Conservation (phyloP, 768 basidiomycete species). For the Leccinum truebloodii region DNA sequence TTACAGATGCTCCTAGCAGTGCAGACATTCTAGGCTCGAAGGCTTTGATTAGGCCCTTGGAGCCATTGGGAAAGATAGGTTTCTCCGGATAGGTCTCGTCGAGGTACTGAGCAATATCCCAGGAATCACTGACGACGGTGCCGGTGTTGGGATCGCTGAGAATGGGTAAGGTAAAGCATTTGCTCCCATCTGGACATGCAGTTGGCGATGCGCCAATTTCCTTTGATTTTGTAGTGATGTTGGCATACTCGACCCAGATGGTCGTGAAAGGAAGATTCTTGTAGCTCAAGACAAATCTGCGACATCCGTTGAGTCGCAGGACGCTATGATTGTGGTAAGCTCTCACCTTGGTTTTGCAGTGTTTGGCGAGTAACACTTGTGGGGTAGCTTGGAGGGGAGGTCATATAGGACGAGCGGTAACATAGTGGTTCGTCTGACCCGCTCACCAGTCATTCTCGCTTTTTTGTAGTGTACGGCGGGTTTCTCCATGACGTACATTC, state of each 20-base stretch:
- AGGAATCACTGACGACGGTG: slow-evolving; percentile 33
- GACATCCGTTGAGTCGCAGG: not conserved
- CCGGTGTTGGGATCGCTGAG: slow-evolving; percentile 35
- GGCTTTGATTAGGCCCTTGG: slow-evolving; percentile 24
- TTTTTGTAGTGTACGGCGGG: slow-evolving; percentile 5
- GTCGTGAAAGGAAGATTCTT: slow-evolving; percentile 37
- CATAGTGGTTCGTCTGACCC: slow-evolving; percentile 15
- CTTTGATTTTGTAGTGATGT: slow-evolving; percentile 28
- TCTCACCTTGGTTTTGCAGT: slow-evolving; percentile 38
- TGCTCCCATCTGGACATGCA: slow-evolving; percentile 20
- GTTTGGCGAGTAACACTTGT: slow-evolving; percentile 39
- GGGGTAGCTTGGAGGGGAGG: slow-evolving; percentile 33
- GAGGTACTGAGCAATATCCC: slow-evolving; percentile 37
- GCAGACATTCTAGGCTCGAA: slow-evolving; percentile 9
- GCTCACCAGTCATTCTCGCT: not conserved
- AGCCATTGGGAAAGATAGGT: slow-evolving; percentile 24
- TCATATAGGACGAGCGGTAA: slow-evolving; percentile 38
- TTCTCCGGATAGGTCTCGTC: slow-evolving; percentile 38
- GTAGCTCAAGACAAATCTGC: slow-evolving; percentile 35
- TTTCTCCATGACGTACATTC: not conserved
- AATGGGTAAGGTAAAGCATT: slow-evolving; percentile 35
- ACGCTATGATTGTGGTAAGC: not conserved
- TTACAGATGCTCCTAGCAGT: slow-evolving; percentile 3
- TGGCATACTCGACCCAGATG: slow-evolving; percentile 36
- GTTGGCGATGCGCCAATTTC: slow-evolving; percentile 28